phyloP scores from a whole-genome alignment of 352 stramenopile species.

The Blastocystis sp. region DNA sequence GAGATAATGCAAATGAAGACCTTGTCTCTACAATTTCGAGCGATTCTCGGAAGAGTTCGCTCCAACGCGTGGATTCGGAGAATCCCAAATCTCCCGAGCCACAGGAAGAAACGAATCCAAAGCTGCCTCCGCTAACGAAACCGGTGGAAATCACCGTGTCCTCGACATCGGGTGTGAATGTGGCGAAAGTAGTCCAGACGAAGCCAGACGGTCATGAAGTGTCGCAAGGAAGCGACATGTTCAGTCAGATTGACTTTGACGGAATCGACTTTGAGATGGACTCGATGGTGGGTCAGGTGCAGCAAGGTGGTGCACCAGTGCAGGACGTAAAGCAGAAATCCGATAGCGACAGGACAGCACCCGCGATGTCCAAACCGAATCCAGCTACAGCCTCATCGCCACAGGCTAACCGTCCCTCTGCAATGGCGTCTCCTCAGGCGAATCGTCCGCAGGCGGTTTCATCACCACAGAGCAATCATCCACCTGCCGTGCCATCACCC shows the following conservation, averaged over 20 bases:
- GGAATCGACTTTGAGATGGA: neutral
- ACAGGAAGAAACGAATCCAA: neutral
- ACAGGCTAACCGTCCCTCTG: neutral
- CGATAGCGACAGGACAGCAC: neutral
- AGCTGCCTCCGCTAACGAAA: too few species aligned
- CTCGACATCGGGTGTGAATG: neutral
- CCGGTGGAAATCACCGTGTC: too few species aligned
- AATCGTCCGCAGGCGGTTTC: neutral
- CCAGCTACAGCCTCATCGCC: neutral
- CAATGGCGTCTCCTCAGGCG: neutral
- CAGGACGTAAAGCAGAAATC: neutral
- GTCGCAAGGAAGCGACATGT: neutral
- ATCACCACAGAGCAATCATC: too few species aligned
- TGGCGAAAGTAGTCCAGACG: neutral
- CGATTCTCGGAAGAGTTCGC: neutral
- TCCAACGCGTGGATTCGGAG: neutral
- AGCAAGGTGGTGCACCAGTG: neutral
- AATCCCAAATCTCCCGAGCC: neutral
- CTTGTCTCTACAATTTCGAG: neutral
- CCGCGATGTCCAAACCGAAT: neutral
- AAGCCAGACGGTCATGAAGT: too few species aligned
- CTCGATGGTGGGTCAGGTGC: neutral
- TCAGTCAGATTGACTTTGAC: neutral
- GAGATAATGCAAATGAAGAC: neutral
- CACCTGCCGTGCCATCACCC: too few species aligned